These are phyloP conservation scores for Saksenaea vasiformis DNA, from an alignment of 371 early-diverging fungal species.

Conservation along the genomic window DNA sequence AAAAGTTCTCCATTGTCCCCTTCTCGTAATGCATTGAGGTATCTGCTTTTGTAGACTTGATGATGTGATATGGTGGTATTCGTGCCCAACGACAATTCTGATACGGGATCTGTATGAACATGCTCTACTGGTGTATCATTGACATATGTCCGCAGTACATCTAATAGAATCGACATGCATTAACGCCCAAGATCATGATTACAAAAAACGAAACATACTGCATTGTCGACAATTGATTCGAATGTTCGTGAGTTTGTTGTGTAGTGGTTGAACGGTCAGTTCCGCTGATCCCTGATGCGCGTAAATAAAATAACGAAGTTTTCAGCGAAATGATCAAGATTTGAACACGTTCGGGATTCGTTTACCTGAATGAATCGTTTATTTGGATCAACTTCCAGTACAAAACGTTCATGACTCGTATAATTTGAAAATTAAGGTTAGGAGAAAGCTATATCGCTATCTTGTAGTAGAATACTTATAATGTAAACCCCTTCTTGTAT, in stretches of 20 bases:
- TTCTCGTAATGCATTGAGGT: slow-evolving; percentile 58
- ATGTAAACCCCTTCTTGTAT: slow-evolving; percentile 39
- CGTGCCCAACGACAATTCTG: slow-evolving; percentile 48
- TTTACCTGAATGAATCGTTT: slow-evolving; percentile 44
- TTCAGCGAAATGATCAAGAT: neutral
- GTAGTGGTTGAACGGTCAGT: slow-evolving; percentile 58
- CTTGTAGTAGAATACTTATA: slow-evolving; percentile 41
- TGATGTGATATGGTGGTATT: slow-evolving; percentile 59
- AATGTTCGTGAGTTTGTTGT: slow-evolving; percentile 45
- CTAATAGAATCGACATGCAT: slow-evolving; percentile 32
- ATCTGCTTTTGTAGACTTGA: slow-evolving; percentile 59
- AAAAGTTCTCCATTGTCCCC: slow-evolving; percentile 71
- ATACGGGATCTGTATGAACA: slow-evolving; percentile 52
- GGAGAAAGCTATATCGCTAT: slow-evolving; percentile 12
- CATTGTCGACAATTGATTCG: slow-evolving; percentile 66
- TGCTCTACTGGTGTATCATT: slow-evolving; percentile 58
- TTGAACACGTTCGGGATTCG: neutral
- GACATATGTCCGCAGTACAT: slow-evolving; percentile 57
- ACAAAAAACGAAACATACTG: slow-evolving; percentile 41
- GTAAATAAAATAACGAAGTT: neutral
- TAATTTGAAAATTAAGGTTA: slow-evolving; percentile 18
- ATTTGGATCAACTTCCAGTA: slow-evolving; percentile 51
- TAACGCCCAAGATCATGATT: neutral
- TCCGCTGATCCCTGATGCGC: slow-evolving; percentile 61
- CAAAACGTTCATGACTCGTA: slow-evolving; percentile 59